A percentile compares a stretch with the other conserved stretches of the same genome.
Evolutionary conservation across 1,139 yeast genomes (phyloP).

Genomic region (Candida freyschussii): DNA sequence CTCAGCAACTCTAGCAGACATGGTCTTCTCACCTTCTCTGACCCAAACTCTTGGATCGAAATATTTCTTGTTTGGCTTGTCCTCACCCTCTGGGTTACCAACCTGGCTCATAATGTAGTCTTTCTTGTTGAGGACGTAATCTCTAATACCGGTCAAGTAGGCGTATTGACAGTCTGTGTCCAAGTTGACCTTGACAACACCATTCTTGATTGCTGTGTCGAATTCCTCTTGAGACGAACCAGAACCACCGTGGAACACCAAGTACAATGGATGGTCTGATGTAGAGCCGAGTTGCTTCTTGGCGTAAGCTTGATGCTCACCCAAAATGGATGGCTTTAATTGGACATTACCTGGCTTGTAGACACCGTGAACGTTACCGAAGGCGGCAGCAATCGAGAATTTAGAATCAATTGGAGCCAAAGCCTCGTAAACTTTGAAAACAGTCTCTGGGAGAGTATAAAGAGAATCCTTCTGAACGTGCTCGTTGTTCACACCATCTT

Average conservation of each 20-base stretch:
- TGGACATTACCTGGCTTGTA: slow-evolving; percentile 99
- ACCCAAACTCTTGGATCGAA: slow-evolving; percentile 99
- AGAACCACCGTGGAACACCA: slow-evolving; percentile 99
- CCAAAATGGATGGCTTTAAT: slow-evolving; percentile 88
- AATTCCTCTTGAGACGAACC: slow-evolving; percentile 93
- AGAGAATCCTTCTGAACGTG: slow-evolving; percentile 80
- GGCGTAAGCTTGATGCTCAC: slow-evolving; percentile 90
- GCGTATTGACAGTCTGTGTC: slow-evolving; percentile 99
- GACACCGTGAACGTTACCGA: slow-evolving; percentile 99
- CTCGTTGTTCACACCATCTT: slow-evolving; percentile 99
- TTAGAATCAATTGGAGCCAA: slow-evolving; percentile 89
- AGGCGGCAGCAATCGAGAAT: slow-evolving; percentile 99
- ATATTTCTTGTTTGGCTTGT: slow-evolving; percentile 98
- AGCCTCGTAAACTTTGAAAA: slow-evolving; percentile 85
- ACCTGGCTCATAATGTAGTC: slow-evolving; percentile 85
- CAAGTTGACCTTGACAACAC: slow-evolving; percentile 98
- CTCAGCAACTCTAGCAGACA: slow-evolving; percentile 78
- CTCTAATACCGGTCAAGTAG: slow-evolving; percentile 94
- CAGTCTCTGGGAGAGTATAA: slow-evolving; percentile 96
- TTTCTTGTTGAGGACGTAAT: slow-evolving; percentile 92
- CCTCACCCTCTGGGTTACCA: slow-evolving; percentile 99
- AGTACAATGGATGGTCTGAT: slow-evolving; percentile 75
- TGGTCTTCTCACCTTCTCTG: slow-evolving; percentile 99
- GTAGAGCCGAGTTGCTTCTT: slow-evolving; percentile 54
- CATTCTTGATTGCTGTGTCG: slow-evolving; percentile 83